phyloP scores from a whole-genome alignment of 805 yeast species.

The Nakazawaea peltata region DNA sequence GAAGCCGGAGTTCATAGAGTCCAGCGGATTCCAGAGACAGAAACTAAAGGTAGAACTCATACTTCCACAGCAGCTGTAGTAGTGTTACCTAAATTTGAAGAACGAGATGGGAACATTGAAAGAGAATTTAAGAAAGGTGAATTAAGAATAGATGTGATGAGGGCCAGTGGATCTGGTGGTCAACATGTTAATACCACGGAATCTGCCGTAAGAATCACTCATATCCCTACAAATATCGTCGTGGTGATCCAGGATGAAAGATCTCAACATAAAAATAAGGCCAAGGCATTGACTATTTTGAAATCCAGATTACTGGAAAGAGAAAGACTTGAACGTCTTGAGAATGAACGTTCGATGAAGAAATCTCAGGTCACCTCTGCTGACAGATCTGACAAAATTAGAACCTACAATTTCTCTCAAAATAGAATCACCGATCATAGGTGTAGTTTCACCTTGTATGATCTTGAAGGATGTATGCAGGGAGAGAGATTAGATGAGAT shows the following conservation, averaged over 20 bases:
- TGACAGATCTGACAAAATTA: constrained; percentile 84
- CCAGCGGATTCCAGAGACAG: constrained; percentile 90
- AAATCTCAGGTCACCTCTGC: constrained; percentile 82
- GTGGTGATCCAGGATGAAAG: constrained; percentile 93
- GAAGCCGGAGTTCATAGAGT: constrained; percentile 97
- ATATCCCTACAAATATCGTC: constrained; percentile 82
- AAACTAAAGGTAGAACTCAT: constrained; percentile 87
- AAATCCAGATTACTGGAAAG: constrained; percentile 79
- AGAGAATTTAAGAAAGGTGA: constrained; percentile 79
- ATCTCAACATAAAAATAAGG: constrained; percentile 91
- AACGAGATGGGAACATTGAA: constrained; percentile 45
- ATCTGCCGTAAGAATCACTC: constrained; percentile 90
- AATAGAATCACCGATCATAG: constrained; percentile 92
- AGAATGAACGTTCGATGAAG: constrained; percentile 57
- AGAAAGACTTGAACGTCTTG: constrained; percentile 58
- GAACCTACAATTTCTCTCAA: constrained; percentile 92
- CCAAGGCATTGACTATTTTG: constrained; percentile 78
- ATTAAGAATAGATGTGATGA: constrained; percentile 90
- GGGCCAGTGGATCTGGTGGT: constrained; percentile 96
- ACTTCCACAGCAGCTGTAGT: constrained; percentile 96
- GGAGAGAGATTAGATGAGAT: constrained; percentile 53
- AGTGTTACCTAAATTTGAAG: constrained; percentile 76
- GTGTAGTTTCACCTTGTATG: constrained; percentile 74
- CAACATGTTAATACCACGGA: constrained; percentile 98
- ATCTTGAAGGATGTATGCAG: constrained; percentile 55